Evolutionary conservation across 2,329 filamentous ascomycete species (phyloP).

Genomic region (Cercospora brassicicola): DNA sequence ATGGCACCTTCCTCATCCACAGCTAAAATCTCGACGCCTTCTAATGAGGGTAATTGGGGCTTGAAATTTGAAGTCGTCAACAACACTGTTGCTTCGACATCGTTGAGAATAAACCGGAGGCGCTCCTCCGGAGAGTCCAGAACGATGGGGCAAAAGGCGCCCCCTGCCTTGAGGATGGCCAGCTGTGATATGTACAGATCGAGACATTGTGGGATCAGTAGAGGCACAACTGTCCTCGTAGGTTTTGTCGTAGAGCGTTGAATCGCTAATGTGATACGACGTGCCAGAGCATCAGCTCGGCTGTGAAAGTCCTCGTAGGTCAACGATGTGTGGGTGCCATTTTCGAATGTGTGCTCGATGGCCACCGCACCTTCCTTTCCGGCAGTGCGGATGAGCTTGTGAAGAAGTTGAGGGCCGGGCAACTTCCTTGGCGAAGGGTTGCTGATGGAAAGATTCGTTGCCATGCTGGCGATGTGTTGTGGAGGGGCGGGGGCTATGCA

Average conservation of each 20-base stretch:
- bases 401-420: slow-evolving; percentile 58
- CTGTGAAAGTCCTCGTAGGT: slow-evolving; percentile 65
- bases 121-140: slow-evolving; percentile 75
- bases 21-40: slow-evolving; percentile 42
- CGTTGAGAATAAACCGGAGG: slow-evolving; percentile 75
- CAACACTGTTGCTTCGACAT: slow-evolving; percentile 69
- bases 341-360: slow-evolving; percentile 62
- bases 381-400: slow-evolving; percentile 60
- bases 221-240: slow-evolving; percentile 61
- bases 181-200: slow-evolving; percentile 75
- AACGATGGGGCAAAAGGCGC: slow-evolving; percentile 81
- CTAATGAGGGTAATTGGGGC: slow-evolving; percentile 41
- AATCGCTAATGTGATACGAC: slow-evolving; percentile 45
- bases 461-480: slow-evolving; percentile 15
- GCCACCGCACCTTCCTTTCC: slow-evolving; percentile 49
- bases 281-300: slow-evolving; percentile 58
- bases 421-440: slow-evolving; percentile 57
- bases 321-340: slow-evolving; percentile 50
- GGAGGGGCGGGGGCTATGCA: neutral
- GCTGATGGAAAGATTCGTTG: slow-evolving; percentile 53
- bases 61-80: slow-evolving; percentile 60
- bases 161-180: slow-evolving; percentile 76
- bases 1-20: slow-evolving; percentile 43
- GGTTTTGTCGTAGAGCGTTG: slow-evolving; percentile 20
- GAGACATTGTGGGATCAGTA: slow-evolving; percentile 74